Base-by-base conservation (phyloP, 345 rosid species). In the Camelina hispida region DNA sequence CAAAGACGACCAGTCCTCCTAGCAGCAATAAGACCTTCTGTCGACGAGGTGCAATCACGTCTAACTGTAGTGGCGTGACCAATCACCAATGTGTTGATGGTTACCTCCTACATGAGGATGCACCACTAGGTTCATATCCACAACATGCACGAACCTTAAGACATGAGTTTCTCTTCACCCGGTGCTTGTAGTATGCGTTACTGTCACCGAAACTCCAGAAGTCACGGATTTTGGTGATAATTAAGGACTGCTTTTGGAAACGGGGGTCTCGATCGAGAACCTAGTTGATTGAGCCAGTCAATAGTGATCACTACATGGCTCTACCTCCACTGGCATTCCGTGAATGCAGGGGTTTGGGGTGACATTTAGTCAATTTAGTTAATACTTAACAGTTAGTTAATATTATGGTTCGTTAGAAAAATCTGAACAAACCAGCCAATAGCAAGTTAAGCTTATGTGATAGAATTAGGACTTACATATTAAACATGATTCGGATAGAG, bases 71-170 rank as follows among this genome's bases (percentile, higher is more conserved):
- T 89, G 2, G 91, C 89, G 37, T 89, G 91, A 65, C 89, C 91
- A 25, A 25, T 25, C 28, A 25, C 28, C 28, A 57, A 87, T 9
- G 4, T 87, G 91, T 58, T 89, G 91, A 69, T 89, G 93, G 85
- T 87, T 89, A 85, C 89, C 91, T 70, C 88, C 84, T 25, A 4
- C 28, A 25, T 3, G 4, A 25, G 28, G 28, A 25, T n/a, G n/a
- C n/a, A n/a, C n/a, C n/a, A n/a, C n/a, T n/a, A n/a, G 93, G 20
- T 89, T 89, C 93, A 88, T 88, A 35, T 91, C 91, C 73, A 87
- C 91, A 83, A 88, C 28, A 25, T 25, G 28, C 93, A 75, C 89
- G 87, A 7, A 89, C 91, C 85, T 85, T 85, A 52, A 91, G 91
- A 91, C 91, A 89, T 72, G 87, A 84, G 85, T 87, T 88, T 66